These are phyloP conservation scores for Prillingera fragicola DNA, from an alignment of 1,284 basidiomycete species.

Conservation along the genomic window DNA sequence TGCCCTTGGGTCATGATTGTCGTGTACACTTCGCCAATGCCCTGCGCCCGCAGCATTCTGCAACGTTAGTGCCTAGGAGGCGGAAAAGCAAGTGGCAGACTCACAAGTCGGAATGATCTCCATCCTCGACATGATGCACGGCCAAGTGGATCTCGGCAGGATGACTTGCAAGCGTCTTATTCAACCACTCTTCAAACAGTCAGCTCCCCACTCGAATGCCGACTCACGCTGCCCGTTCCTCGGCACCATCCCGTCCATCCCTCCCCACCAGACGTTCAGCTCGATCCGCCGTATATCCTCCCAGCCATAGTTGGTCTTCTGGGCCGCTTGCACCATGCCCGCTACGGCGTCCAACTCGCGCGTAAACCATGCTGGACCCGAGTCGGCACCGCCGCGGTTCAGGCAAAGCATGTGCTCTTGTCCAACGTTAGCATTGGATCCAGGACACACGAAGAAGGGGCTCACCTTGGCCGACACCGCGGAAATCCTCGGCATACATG, in stretches of 20 bases:
- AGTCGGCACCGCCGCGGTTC: slow-evolving; percentile 34
- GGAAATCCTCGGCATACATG: slow-evolving; percentile 35
- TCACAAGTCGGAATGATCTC: slow-evolving; percentile 16
- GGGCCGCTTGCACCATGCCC: slow-evolving; percentile 1
- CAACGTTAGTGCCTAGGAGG: not conserved
- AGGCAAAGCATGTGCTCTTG: slow-evolving; percentile 44
- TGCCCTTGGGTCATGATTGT: slow-evolving; percentile 6
- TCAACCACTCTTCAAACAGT: slow-evolving; percentile 16
- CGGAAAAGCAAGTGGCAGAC: not conserved
- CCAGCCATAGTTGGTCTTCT: not conserved
- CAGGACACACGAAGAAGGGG: not conserved
- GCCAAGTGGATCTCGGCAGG: slow-evolving; percentile 9
- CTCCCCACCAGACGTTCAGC: slow-evolving; percentile 21
- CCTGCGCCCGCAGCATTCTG: slow-evolving; percentile 13
- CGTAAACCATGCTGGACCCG: slow-evolving; percentile 38
- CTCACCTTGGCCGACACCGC: slow-evolving; percentile 40
- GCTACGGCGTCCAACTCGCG: slow-evolving; percentile 23
- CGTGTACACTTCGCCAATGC: slow-evolving; percentile 20
- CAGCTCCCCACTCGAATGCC: not conserved
- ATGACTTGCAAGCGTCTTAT: slow-evolving; percentile 12
- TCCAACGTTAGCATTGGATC: slow-evolving; percentile 1
- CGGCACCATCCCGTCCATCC: slow-evolving; percentile 21
- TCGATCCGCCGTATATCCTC: not conserved
- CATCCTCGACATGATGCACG: slow-evolving; percentile 17
- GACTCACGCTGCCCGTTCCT: slow-evolving; percentile 16